These are phyloP conservation scores for Cutaneotrichosporon cutaneum DNA, from an alignment of 1,284 basidiomycete species.

Conservation along the genomic window DNA sequence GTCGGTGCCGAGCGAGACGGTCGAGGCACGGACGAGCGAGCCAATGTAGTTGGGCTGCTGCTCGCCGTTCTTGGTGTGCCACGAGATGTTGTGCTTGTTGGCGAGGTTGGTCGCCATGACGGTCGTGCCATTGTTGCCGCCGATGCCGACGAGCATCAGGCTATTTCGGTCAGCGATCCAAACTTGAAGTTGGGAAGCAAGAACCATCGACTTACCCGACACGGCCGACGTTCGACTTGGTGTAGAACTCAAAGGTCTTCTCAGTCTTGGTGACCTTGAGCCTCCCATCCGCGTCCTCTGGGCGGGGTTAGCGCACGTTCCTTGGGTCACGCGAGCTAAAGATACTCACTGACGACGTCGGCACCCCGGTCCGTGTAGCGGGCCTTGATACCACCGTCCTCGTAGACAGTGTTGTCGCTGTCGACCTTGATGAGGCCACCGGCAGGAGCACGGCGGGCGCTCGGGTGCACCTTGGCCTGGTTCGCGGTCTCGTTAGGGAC, in stretches of 20 bases:
- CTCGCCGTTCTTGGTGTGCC: slow-evolving; percentile 89
- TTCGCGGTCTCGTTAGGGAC: slow-evolving; percentile 64
- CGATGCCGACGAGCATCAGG: slow-evolving; percentile 93
- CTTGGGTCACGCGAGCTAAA: too few species aligned
- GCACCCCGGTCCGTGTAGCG: slow-evolving; percentile 82
- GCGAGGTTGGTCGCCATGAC: slow-evolving; percentile 93
- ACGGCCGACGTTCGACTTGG: slow-evolving; percentile 79
- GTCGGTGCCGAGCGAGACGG: slow-evolving; percentile 86
- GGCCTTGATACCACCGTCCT: slow-evolving; percentile 73
- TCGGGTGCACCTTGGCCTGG: slow-evolving; percentile 74
- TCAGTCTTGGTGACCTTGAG: slow-evolving; percentile 69
- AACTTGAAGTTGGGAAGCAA: background rate
- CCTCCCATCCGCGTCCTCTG: slow-evolving; percentile 63
- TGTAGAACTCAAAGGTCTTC: slow-evolving; percentile 86
- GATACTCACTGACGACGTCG: slow-evolving; percentile 58
- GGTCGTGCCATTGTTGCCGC: slow-evolving; percentile 97
- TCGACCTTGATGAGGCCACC: slow-evolving; percentile 69
- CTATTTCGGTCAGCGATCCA: slow-evolving; percentile 54
- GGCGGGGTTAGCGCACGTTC: slow-evolving; percentile 1
- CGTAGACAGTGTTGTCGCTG: slow-evolving; percentile 76
- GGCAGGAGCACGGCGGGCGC: slow-evolving; percentile 69
- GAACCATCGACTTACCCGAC: slow-evolving; percentile 69
- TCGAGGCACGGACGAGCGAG: slow-evolving; percentile 84
- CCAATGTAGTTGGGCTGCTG: slow-evolving; percentile 98
- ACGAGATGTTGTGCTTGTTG: slow-evolving; percentile 90